Evolutionary conservation across 176 grass and related monocot genomes (phyloP), one percentile per base, ranked within the genome.

Genomic region (Cenchrus americanus): DNA sequence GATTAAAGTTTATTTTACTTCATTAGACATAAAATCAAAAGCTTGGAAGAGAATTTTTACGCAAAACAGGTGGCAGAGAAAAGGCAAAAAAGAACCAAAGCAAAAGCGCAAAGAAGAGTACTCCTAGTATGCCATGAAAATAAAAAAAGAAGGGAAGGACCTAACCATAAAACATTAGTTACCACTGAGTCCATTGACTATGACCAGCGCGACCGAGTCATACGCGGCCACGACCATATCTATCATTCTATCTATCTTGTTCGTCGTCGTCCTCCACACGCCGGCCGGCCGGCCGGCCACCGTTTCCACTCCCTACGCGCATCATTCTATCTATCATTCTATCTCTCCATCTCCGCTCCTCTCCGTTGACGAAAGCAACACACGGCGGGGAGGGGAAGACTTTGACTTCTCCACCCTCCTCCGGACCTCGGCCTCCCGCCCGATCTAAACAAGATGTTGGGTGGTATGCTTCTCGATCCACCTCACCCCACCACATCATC

Each of bases 281-380:
- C 53, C 18, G 53, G 6, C 51, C 49, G 11, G 6, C 51, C 49
- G 11, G 11, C 49, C 4, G 10, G 47, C 47, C 10, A 49, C 18
- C 34, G 34, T 37, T 37, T 37, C 27, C 27, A 30, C 27, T 30
- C 27, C 27, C 27, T 30, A 30, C 27, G 27, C 27, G 27, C 27
- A 30, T 30, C 27, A 30, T 30, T 30, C 27, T 30, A 30, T 30
- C 27, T 30, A 30, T 19, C 1, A 8, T 18, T 30, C 27, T 30
- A 30, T 19, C 1, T 21, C 53, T 5, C n/a, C 58, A 24, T 61
- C n/a, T 12, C 10, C n/a, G 19, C n/a, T 24, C n/a, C 10, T 24
- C 58, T 12, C n/a, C n/a, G n/a, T 61, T 61, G 58, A 61, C 58
- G 22, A 61, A 61, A 61, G 58, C 58, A 61, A 61, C 58, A 61